Evolutionary conservation across 441 rosid genomes (phyloP).

Genomic region (Euphorbia corollata): DNA sequence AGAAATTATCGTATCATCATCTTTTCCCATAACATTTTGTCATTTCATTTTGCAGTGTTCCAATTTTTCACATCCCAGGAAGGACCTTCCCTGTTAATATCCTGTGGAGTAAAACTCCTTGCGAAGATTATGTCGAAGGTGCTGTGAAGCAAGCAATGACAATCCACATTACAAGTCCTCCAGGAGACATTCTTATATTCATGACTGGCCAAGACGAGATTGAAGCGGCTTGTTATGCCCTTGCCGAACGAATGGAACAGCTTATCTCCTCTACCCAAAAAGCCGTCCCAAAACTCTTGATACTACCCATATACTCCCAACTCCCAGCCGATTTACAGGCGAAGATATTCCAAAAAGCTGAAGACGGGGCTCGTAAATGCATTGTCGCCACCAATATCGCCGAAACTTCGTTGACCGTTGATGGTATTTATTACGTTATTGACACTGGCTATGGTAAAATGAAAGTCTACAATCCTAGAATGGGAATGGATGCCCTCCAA

Average conservation of each 20-base stretch:
- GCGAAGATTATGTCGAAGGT: slow-evolving; percentile 94
- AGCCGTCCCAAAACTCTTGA: slow-evolving; percentile 64
- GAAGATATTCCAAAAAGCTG: slow-evolving; percentile 87
- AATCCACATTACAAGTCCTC: slow-evolving; percentile 77
- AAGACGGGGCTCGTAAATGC: slow-evolving; percentile 97
- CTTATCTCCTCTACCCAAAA: slow-evolving; percentile 60
- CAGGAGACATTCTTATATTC: slow-evolving; percentile 95
- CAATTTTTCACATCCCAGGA: slow-evolving; percentile 86
- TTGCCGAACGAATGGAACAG: slow-evolving; percentile 92
- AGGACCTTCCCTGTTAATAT: slow-evolving; percentile 89
- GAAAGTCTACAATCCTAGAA: slow-evolving; percentile 96
- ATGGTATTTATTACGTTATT: slow-evolving; percentile 89
- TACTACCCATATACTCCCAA: slow-evolving; percentile 95
- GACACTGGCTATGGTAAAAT: slow-evolving; percentile 95
- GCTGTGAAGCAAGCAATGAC: slow-evolving; percentile 99
- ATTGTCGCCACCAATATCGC: slow-evolving; percentile 98
- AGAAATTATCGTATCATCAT: neutral
- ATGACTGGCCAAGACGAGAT: slow-evolving; percentile 99
- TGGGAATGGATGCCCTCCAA: slow-evolving; percentile 99
- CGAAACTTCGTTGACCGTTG: slow-evolving; percentile 94
- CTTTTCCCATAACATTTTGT: neutral
- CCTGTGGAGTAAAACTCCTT: slow-evolving; percentile 77
- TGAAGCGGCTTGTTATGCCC: slow-evolving; percentile 86
- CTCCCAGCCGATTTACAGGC: slow-evolving; percentile 98
- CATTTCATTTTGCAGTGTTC: slow-evolving; percentile 58